Conservation (phyloP, 192 early-diverging fungal genomes). For the Entomortierella lignicola region DNA sequence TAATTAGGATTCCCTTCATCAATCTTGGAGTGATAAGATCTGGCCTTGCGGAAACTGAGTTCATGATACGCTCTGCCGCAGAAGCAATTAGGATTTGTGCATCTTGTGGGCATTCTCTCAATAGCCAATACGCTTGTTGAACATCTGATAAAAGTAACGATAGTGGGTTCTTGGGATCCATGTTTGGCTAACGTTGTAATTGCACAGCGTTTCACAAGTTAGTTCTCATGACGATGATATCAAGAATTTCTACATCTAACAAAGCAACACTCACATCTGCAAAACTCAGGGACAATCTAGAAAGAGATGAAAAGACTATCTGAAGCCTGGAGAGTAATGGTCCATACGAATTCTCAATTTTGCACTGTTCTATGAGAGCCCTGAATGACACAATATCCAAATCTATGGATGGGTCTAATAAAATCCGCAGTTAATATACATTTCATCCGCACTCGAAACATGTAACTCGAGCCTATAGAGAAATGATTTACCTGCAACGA, state of each 20-base stretch:
- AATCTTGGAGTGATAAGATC: constrained; percentile 43
- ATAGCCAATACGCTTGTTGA: constrained; percentile 45
- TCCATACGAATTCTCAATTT: constrained; percentile 22
- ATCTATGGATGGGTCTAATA: constrained; percentile 27
- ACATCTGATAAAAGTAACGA: constrained; percentile 49
- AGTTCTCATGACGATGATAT: too few species aligned
- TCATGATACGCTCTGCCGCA: constrained; percentile 48
- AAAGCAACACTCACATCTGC: constrained; percentile 30
- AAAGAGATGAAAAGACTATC: constrained; percentile 44
- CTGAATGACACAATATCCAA: constrained; percentile 46
- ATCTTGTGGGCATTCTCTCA: constrained; percentile 43
- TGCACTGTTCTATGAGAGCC: constrained; percentile 35
- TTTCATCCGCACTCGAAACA: not conserved
- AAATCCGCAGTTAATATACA: not conserved
- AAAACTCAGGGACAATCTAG: constrained; percentile 49
- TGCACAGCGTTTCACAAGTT: too few species aligned
- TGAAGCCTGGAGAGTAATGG: constrained; percentile 24
- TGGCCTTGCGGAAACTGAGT: constrained; percentile 42
- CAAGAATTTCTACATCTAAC: too few species aligned
- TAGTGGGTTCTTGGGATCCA: constrained; percentile 39
- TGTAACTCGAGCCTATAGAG: not conserved
- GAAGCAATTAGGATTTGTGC: constrained; percentile 39
- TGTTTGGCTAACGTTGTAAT: constrained; percentile 30
- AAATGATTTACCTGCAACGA: constrained; percentile 28
- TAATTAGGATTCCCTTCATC: constrained; percentile 52